Conservation (phyloP, 1,139 yeast genomes). For the Blastobotrys serpentis region DNA sequence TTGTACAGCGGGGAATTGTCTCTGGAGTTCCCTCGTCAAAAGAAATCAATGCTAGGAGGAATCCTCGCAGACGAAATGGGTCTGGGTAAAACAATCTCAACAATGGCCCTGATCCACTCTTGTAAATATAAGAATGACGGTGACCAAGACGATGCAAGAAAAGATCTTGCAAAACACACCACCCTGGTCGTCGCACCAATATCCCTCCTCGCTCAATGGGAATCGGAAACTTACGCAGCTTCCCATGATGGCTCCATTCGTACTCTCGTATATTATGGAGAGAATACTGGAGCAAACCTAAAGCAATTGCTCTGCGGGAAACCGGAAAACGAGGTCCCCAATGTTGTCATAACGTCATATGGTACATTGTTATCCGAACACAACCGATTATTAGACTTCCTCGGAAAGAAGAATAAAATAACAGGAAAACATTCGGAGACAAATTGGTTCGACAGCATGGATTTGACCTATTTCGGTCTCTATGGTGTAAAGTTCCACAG, state of each 20-base stretch:
- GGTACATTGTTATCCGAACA: conserved; percentile 84
- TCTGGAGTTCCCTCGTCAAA: conserved; percentile 54
- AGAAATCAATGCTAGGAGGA: conserved; percentile 69
- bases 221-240: conserved; percentile 65
- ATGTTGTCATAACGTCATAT: conserved; percentile 80
- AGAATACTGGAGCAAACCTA: conserved; percentile 45
- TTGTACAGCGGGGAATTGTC: conserved; percentile 82
- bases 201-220: conserved; percentile 91
- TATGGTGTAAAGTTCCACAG: conserved; percentile 76
- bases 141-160: conserved; percentile 10
- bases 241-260: conserved; percentile 34
- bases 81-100: conserved; percentile 85
- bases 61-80: conserved; percentile 98
- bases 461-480: conserved; percentile 47
- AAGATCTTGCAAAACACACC: conserved; percentile 61
- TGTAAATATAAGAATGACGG: conserved; percentile 18
- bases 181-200: conserved; percentile 87
- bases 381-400: conserved; percentile 33
- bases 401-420: conserved; percentile 13
- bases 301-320: conserved; percentile 43
- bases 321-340: conserved; percentile 50
- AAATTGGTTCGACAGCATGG: conserved; percentile 25
- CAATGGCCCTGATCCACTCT: conserved; percentile 68
- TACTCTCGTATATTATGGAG: conserved; percentile 68
- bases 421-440: conserved; percentile 17